A percentile compares a stretch with the other conserved stretches of the same genome.
These are phyloP conservation scores for Colletotrichum australisinense DNA, from an alignment of 2,329 filamentous ascomycete species.

Conservation along the genomic window DNA sequence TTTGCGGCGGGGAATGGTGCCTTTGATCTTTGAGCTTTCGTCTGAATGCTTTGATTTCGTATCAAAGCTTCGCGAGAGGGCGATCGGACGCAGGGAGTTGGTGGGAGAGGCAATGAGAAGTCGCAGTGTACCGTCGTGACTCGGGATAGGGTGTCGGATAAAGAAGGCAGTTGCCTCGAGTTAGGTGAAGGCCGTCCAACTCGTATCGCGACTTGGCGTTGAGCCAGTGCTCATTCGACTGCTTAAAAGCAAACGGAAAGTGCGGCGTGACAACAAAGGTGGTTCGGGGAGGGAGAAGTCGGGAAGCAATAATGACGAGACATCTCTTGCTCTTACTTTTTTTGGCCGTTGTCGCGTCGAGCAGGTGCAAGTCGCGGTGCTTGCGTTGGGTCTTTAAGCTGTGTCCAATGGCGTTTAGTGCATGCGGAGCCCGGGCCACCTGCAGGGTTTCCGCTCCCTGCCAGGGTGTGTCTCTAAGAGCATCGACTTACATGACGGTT, in stretches of 20 bases:
- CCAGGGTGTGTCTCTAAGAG: neutral
- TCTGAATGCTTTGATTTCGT: neutral
- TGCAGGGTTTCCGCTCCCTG: neutral
- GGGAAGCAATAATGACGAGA: neutral
- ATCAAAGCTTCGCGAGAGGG: neutral
- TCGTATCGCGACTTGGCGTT: neutral
- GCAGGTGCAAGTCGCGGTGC: neutral
- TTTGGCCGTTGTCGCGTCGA: conserved; percentile 4
- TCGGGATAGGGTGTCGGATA: neutral
- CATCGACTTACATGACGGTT: neutral
- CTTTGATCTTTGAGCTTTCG: neutral
- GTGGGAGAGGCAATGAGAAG: neutral
- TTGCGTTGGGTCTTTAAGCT: neutral
- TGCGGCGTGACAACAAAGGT: neutral
- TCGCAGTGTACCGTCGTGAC: neutral
- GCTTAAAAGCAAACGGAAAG: neutral
- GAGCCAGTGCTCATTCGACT: neutral
- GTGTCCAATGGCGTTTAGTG: conserved; percentile 1
- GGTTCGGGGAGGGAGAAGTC: neutral
- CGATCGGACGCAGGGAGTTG: neutral
- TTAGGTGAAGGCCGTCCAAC: neutral
- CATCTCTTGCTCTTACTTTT: neutral
- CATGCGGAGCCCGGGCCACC: conserved; percentile 14
- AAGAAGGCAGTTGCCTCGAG: neutral
- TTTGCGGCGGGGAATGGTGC: neutral